Conservation (phyloP, 2,329 filamentous ascomycete genomes). For the Aspergillus fijiensis region DNA sequence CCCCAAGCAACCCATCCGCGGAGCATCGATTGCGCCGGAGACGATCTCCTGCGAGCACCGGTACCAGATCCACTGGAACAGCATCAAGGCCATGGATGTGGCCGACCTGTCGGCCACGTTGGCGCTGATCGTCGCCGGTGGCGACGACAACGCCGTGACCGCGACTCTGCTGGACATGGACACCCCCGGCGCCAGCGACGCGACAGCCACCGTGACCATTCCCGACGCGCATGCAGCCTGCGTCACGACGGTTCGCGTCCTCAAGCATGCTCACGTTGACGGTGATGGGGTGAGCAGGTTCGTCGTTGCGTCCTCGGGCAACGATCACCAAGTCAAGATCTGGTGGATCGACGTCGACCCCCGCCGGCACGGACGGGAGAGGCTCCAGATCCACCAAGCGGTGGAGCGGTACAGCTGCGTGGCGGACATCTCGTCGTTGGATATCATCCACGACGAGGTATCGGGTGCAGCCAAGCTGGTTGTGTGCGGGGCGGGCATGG, state of each 20-base stretch:
- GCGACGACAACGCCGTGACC: constrained; percentile 82
- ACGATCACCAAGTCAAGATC: constrained; percentile 49
- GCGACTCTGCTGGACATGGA: constrained; percentile 50
- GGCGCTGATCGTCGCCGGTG: constrained; percentile 67
- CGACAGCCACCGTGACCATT: constrained; percentile 35
- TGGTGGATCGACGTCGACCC: constrained; percentile 40
- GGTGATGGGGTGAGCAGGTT: constrained; percentile 16
- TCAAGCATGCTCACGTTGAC: constrained; percentile 18
- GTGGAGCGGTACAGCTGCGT: constrained; percentile 48
- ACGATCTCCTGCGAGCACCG: constrained; percentile 37
- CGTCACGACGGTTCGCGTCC: constrained; percentile 40
- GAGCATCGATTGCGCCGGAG: constrained; percentile 15
- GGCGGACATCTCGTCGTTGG: constrained; percentile 56
- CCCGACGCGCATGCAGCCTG: constrained; percentile 48
- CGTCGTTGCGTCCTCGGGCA: constrained; percentile 42
- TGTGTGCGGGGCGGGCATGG: constrained; percentile 53
- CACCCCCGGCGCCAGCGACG: constrained; percentile 15
- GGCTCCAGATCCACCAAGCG: constrained; percentile 26
- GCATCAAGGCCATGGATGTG: constrained; percentile 62
- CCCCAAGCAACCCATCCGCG: constrained; percentile 26
- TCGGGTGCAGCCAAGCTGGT: constrained; percentile 32
- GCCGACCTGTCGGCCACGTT: constrained; percentile 32
- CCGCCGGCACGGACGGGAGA: constrained; percentile 17
- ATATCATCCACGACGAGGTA: constrained; percentile 29
- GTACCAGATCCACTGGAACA: constrained; percentile 71